Percentiles rank a stretch among this genome's conserved stretches.
These are phyloP conservation scores for Acanthamoeba lenticulata DNA, from an alignment of 208 protist species.

Conservation along the genomic window DNA sequence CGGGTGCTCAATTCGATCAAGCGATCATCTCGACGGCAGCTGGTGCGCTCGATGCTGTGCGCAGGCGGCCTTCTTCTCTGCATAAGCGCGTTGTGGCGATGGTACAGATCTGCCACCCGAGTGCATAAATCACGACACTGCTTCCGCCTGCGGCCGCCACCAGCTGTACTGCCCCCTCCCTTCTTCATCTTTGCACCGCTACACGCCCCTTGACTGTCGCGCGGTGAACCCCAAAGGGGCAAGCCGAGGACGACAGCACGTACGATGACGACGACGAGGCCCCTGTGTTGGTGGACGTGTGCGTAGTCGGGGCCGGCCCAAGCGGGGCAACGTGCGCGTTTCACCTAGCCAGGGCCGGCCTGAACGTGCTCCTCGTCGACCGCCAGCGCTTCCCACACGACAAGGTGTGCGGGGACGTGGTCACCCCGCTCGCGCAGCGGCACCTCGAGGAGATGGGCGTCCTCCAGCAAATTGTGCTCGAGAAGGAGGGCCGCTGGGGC, in stretches of 20 bases:
- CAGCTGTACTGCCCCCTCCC: too few species aligned
- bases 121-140: neutral
- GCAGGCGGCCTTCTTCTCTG: neutral
- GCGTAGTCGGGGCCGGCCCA: slow-evolving; percentile 60
- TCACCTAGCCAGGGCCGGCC: slow-evolving; percentile 35
- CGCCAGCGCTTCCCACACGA: slow-evolving; percentile 62
- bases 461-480: slow-evolving; percentile 32
- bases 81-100: neutral
- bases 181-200: neutral
- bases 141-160: too few species aligned
- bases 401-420: slow-evolving; percentile 65
- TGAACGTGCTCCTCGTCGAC: slow-evolving; percentile 46
- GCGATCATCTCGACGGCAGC: neutral
- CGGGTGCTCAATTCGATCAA: neutral
- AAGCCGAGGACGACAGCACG: neutral
- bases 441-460: slow-evolving; percentile 66
- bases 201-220: neutral
- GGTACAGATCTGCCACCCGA: neutral
- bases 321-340: slow-evolving; percentile 54
- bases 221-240: too few species aligned
- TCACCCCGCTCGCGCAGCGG: slow-evolving; percentile 47
- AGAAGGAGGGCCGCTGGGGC: slow-evolving; percentile 64
- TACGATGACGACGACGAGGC: neutral
- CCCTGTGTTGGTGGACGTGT: slow-evolving; percentile 65
- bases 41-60: neutral